Percentiles rank a stretch among this genome's conserved stretches.
These are phyloP conservation scores for Daldinia loculata DNA, from an alignment of 495 filamentous ascomycete genomes.

Conservation along the genomic window DNA sequence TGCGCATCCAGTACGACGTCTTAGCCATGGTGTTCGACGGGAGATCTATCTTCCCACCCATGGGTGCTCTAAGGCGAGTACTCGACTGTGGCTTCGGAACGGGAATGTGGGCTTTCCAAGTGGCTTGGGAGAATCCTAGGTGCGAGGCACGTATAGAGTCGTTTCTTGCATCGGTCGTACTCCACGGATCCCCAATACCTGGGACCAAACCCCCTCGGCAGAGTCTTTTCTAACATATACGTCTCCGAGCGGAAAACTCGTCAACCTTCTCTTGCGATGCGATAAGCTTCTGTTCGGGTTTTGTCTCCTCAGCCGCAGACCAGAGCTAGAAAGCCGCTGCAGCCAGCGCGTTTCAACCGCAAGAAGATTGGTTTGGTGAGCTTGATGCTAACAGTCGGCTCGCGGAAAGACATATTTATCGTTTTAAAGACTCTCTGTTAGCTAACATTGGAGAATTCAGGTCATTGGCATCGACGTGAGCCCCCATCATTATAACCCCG, in stretches of 20 bases:
- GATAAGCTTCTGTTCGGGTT: conserved; percentile 3
- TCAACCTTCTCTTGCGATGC: conserved; percentile 1
- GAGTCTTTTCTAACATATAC: conserved; percentile 3
- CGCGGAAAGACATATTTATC: conserved; percentile 6
- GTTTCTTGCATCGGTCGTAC: conserved; percentile 24
- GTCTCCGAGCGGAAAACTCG: conserved; percentile 5
- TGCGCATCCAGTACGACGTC: conserved; percentile 74
- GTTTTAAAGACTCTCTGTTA: conserved; percentile 12
- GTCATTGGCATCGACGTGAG: conserved; percentile 84
- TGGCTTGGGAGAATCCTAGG: conserved; percentile 69
- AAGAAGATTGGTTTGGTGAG: conserved; percentile 15
- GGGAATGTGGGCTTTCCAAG: conserved; percentile 60
- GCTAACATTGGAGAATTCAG: conserved; percentile 52
- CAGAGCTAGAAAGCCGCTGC: not conserved
- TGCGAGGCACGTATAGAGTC: conserved; percentile 69
- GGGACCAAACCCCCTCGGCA: not conserved
- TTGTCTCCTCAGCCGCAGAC: not conserved
- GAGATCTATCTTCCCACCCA: conserved; percentile 80
- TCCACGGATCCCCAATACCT: conserved; percentile 6
- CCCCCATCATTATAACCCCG: conserved; percentile 67
- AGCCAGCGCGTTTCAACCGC: conserved; percentile 8
- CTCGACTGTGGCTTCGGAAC: conserved; percentile 82
- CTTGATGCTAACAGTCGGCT: conserved; percentile 16
- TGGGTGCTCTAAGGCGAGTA: conserved; percentile 68
- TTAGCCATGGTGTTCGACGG: conserved; percentile 78